These are phyloP conservation scores for Phytomonas sp. DNA, from an alignment of 208 protist species.

Conservation along the genomic window DNA sequence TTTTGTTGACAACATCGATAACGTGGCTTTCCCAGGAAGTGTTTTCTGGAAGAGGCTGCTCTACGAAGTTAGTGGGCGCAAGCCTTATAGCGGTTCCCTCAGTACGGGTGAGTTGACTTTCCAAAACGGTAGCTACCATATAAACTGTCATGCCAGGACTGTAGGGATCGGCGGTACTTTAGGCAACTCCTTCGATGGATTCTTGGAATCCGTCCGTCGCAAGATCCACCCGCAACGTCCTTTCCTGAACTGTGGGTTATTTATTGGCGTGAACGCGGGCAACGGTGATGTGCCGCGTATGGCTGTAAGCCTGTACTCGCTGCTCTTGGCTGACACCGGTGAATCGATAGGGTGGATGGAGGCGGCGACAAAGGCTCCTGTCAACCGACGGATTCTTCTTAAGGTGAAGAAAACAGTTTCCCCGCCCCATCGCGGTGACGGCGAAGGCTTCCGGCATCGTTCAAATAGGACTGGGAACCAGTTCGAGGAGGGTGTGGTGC, in stretches of 20 bases:
- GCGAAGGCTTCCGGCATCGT: background rate
- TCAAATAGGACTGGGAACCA: background rate
- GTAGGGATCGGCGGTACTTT: too few relatives aligned
- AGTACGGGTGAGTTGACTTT: too few relatives aligned
- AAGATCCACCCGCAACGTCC: constrained; percentile 44
- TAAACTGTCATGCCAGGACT: too few relatives aligned
- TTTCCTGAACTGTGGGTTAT: constrained; percentile 27
- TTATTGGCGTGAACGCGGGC: constrained; percentile 25
- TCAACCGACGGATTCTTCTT: constrained; percentile 31
- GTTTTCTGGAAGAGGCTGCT: too few relatives aligned
- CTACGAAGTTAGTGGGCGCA: too few relatives aligned
- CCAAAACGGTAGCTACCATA: too few relatives aligned
- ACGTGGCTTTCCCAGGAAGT: background rate
- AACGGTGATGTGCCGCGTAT: constrained; percentile 39
- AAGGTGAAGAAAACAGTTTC: background rate
- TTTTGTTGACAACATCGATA: background rate
- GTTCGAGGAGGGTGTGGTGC: too few relatives aligned
- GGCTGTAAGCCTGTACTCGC: constrained; percentile 57
- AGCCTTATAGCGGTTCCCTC: too few relatives aligned
- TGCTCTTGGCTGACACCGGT: constrained; percentile 24
- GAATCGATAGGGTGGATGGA: constrained; percentile 34
- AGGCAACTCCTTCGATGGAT: too few relatives aligned
- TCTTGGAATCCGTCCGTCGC: background rate
- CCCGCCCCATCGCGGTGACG: constrained; percentile 1
- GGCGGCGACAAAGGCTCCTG: constrained; percentile 31